Percentiles rank a stretch among this genome's conserved stretches.
Evolutionary conservation across 208 protist genomes (phyloP).

Genomic region (Strigomonas culicis): DNA sequence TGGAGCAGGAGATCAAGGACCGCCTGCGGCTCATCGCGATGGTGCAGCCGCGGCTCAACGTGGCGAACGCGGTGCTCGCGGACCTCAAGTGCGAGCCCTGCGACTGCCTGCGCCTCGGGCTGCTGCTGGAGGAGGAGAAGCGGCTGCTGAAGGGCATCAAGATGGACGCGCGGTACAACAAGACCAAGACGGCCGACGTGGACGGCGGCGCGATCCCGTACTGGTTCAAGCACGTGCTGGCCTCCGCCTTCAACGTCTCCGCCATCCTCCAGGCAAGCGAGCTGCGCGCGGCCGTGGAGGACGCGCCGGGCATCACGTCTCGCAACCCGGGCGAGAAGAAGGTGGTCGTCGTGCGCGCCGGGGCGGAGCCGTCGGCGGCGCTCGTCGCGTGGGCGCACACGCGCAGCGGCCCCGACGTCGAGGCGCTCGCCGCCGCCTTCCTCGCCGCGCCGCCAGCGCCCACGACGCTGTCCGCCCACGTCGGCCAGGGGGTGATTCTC

Average conservation of each 20-base stretch:
- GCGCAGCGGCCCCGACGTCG: constrained; percentile 26
- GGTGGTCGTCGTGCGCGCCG: constrained; percentile 36
- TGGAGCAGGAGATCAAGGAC: constrained; percentile 53
- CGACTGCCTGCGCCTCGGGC: constrained; percentile 42
- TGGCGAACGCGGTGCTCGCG: constrained; percentile 32
- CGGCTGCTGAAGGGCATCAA: constrained; percentile 47
- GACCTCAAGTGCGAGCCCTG: constrained; percentile 39
- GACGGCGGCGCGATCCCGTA: constrained; percentile 47
- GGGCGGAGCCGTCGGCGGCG: constrained; percentile 8
- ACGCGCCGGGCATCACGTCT: constrained; percentile 23
- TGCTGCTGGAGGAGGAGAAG: constrained; percentile 69
- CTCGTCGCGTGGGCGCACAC: constrained; percentile 59
- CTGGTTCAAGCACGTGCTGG: constrained; percentile 53
- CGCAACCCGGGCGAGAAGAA: constrained; percentile 46
- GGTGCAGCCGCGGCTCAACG: constrained; percentile 54
- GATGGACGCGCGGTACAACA: constrained; percentile 46
- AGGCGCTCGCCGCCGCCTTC: constrained; percentile 23
- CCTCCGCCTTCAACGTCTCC: constrained; percentile 62
- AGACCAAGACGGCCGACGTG: constrained; percentile 39
- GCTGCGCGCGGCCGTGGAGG: constrained; percentile 49
- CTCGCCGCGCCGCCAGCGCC: constrained; percentile 24
- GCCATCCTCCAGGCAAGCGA: constrained; percentile 36
- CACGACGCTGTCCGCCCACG: constrained; percentile 18
- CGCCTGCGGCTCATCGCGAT: constrained; percentile 31
- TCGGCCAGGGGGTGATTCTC: constrained; percentile 46